phyloP scores from a whole-genome alignment of 305 asterid species.

The Fraxinus nigra region DNA sequence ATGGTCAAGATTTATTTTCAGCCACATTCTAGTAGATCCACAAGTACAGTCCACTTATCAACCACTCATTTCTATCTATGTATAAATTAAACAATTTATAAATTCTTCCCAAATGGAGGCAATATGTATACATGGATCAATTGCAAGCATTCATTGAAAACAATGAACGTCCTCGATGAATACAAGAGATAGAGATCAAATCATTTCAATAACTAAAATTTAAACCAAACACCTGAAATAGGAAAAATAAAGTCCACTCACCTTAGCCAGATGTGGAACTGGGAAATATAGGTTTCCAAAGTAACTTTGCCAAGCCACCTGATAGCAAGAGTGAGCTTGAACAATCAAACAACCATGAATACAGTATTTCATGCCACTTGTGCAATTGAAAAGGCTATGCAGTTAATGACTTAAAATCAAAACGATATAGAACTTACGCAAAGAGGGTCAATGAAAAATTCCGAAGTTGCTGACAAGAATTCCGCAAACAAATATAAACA shows the following conservation, averaged over 20 bases:
- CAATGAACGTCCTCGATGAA: not conserved
- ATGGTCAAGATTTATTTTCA: not conserved
- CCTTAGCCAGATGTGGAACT: constrained; percentile 99
- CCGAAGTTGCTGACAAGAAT: constrained; percentile 79
- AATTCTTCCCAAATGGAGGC: not conserved
- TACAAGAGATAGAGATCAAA: not conserved
- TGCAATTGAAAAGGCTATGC: constrained; percentile 7
- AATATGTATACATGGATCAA: not conserved
- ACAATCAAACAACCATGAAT: constrained; percentile 28
- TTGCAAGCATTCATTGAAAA: not conserved
- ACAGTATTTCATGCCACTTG: not conserved
- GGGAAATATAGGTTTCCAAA: constrained; percentile 88
- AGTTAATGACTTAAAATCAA: not conserved
- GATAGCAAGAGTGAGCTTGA: constrained; percentile 26
- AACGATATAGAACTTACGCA: constrained; percentile 60
- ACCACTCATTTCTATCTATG: not conserved
- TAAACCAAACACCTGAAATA: not conserved
- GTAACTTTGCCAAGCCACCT: constrained; percentile 98
- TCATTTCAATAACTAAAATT: not conserved
- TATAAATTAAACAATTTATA: not conserved
- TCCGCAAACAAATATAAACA: constrained; percentile 78
- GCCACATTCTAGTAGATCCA: not conserved
- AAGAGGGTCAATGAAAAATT: constrained; percentile 76
- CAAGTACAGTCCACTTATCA: not conserved
- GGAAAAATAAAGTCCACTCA: constrained; percentile 22